Percentiles rank a stretch among this genome's conserved stretches.
Conservation (phyloP, 352 stramenopile genomes). For the Globisporangium iwayamae region DNA sequence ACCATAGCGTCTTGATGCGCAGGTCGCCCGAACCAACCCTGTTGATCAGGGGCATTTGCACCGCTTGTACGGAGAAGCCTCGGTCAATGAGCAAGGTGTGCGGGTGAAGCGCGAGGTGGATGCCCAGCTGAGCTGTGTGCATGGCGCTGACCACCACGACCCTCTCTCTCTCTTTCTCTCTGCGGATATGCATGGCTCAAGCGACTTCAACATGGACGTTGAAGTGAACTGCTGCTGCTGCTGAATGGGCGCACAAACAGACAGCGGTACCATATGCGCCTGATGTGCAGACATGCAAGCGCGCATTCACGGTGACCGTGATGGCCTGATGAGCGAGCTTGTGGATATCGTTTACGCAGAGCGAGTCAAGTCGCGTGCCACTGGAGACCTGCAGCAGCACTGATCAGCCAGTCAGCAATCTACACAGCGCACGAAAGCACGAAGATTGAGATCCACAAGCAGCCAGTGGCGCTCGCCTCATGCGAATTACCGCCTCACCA, state of each 20-base stretch:
- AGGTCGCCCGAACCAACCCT: neutral
- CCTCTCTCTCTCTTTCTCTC: too few relatives aligned
- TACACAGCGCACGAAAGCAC: too few relatives aligned
- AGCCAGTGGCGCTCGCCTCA: neutral
- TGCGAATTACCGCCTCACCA: neutral
- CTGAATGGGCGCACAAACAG: neutral
- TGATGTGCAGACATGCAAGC: neutral
- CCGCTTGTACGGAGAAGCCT: neutral
- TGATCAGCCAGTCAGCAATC: too few relatives aligned
- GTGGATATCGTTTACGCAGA: too few relatives aligned
- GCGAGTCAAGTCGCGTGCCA: too few relatives aligned
- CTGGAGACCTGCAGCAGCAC: too few relatives aligned
- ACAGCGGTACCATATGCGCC: neutral
- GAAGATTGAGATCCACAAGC: too few relatives aligned
- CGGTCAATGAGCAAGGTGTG: neutral
- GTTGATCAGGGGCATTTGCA: neutral
- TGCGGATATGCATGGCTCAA: too few relatives aligned
- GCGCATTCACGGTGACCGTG: neutral
- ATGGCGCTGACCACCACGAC: too few relatives aligned
- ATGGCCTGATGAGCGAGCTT: neutral
- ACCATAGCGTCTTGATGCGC: neutral
- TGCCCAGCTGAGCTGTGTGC: too few relatives aligned
- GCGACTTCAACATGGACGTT: slow-evolving; percentile 6
- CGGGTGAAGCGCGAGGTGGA: too few relatives aligned
- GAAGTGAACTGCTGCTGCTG: neutral